A percentile compares a stretch with the other conserved stretches of the same genome.
Conservation (phyloP, 2,329 filamentous ascomycete species). For the Fusarium solani-melongenae region DNA sequence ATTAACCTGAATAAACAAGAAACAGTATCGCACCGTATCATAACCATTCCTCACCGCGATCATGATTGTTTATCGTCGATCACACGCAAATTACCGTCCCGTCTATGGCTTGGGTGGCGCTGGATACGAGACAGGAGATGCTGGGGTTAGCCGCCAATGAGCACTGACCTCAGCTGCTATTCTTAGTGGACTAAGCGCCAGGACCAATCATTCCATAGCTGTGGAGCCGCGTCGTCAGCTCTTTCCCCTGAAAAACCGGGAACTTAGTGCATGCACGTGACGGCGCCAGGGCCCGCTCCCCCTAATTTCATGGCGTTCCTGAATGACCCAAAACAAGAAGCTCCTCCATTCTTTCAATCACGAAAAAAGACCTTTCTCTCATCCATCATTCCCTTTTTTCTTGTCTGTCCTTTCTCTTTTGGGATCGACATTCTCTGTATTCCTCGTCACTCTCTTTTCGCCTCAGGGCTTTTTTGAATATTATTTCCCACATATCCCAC, state of each 20-base stretch:
- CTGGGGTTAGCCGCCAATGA: conserved; percentile 34
- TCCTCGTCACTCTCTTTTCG: conserved; percentile 41
- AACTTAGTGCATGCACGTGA: conserved; percentile 38
- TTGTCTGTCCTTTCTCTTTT: conserved; percentile 27
- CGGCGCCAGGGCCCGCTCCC: conserved; percentile 26
- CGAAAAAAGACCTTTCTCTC: not conserved
- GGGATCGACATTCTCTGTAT: conserved; percentile 33
- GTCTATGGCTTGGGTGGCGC: conserved; percentile 14
- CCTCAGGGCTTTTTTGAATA: conserved; percentile 28
- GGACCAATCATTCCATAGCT: conserved; percentile 30
- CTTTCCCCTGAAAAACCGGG: conserved; percentile 41
- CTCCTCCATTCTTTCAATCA: conserved; percentile 29
- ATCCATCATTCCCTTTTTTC: conserved; percentile 26
- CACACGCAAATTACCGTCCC: conserved; percentile 34
- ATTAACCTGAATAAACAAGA: not conserved
- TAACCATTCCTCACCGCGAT: conserved; percentile 13
- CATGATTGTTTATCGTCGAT: conserved; percentile 30
- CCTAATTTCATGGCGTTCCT: conserved; percentile 41
- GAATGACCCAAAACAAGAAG: conserved; percentile 24
- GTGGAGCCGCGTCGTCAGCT: conserved; percentile 32
- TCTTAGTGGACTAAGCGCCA: conserved; percentile 29
- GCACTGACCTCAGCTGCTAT: conserved; percentile 27
- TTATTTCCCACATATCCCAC: conserved; percentile 24
- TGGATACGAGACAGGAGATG: conserved; percentile 38
- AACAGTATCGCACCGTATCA: not conserved